These are phyloP conservation scores for Fraxinus dipetala DNA, from an alignment of 305 asterid species.

Conservation along the genomic window DNA sequence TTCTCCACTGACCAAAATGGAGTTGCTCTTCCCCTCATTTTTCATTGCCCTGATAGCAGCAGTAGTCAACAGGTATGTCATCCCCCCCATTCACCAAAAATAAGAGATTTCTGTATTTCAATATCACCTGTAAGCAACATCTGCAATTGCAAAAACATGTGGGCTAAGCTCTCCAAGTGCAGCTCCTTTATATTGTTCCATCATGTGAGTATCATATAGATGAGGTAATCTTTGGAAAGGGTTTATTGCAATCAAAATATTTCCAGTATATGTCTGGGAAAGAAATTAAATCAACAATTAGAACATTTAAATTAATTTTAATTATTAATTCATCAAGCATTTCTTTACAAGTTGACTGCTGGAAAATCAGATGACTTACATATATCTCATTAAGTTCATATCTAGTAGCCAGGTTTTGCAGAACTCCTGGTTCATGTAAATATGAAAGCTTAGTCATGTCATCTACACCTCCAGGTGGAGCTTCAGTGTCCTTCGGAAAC, in stretches of 20 bases:
- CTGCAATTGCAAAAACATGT: conserved; percentile 78
- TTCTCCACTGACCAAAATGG: conserved; percentile 72
- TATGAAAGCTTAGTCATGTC: conserved; percentile 75
- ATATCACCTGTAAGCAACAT: conserved; percentile 66
- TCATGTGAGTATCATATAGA: conserved; percentile 57
- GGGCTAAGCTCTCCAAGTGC: conserved; percentile 68
- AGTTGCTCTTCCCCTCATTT: conserved; percentile 62
- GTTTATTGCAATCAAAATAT: conserved; percentile 75
- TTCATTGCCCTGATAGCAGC: conserved; percentile 51
- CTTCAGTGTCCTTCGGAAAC: conserved; percentile 60
- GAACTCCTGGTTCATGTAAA: conserved; percentile 77
- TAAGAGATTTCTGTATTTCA: background rate
- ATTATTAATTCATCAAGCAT: background rate
- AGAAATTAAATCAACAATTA: background rate
- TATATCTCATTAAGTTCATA: conserved; percentile 59
- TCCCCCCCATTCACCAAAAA: background rate
- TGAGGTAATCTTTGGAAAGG: conserved; percentile 77
- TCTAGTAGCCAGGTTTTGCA: conserved; percentile 57
- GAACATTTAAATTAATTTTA: background rate
- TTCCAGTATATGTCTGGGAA: conserved; percentile 74
- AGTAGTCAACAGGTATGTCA: background rate
- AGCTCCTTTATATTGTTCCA: conserved; percentile 67
- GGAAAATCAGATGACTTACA: conserved; percentile 32
- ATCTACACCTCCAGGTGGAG: conserved; percentile 56
- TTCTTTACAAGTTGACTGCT: background rate